Conservation (phyloP, 2,329 filamentous ascomycete genomes). For the Waltergamsia citrina region DNA sequence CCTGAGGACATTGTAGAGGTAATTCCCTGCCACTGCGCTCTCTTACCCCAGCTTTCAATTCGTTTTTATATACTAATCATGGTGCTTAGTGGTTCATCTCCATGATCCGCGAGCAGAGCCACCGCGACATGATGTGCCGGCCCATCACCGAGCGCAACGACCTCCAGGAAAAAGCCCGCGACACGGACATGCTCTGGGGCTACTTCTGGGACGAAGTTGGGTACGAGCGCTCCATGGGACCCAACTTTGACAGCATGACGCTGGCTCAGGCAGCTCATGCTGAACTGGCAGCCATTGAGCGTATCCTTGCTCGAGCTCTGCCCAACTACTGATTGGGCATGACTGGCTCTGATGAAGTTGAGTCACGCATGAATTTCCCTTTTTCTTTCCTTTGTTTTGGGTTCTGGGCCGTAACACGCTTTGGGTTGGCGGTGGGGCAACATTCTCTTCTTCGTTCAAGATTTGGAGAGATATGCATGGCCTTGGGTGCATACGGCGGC, state of each 20-base stretch:
- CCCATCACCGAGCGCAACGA: conserved; percentile 29
- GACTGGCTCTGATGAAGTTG: neutral
- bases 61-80: neutral
- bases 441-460: too few species aligned
- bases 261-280: conserved; percentile 31
- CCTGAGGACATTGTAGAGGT: conserved; percentile 47
- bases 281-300: conserved; percentile 41
- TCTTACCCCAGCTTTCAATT: too few species aligned
- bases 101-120: conserved; percentile 43
- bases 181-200: conserved; percentile 38
- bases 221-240: conserved; percentile 29
- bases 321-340: neutral
- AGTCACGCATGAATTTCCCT: too few species aligned
- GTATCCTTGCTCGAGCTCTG: conserved; percentile 33
- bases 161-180: conserved; percentile 19
- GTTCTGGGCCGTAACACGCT: too few species aligned
- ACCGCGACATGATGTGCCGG: conserved; percentile 25
- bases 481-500: too few species aligned
- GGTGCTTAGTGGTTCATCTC: conserved; percentile 44
- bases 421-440: too few species aligned
- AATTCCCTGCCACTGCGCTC: conserved; percentile 7
- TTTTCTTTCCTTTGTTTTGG: too few species aligned
- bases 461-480: too few species aligned
- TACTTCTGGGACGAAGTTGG: conserved; percentile 40
- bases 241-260: conserved; percentile 35